phyloP scores from a whole-genome alignment of 2,329 filamentous ascomycete species.

The Bisporella sp. region DNA sequence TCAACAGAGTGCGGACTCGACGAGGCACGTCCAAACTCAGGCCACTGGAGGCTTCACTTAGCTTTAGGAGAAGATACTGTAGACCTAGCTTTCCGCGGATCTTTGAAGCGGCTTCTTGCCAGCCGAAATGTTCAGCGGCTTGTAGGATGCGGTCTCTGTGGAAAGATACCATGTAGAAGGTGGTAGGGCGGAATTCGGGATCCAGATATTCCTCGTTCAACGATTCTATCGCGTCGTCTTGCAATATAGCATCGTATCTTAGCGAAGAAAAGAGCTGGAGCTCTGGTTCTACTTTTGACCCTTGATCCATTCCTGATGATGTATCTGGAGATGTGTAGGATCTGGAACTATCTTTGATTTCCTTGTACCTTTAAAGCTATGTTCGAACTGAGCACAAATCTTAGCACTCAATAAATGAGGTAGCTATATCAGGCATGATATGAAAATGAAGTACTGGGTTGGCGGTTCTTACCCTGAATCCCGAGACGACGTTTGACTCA shows the following conservation, averaged over 20 bases:
- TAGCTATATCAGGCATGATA: too few relatives aligned
- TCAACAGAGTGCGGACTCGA: slow-evolving; percentile 50
- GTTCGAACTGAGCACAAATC: too few relatives aligned
- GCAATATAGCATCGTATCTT: slow-evolving; percentile 36
- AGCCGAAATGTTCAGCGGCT: slow-evolving; percentile 50
- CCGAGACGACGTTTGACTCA: too few relatives aligned
- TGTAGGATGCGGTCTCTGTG: slow-evolving; percentile 73
- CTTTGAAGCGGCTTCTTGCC: slow-evolving; percentile 37
- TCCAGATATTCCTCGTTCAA: slow-evolving; percentile 36
- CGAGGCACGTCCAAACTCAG: slow-evolving; percentile 31
- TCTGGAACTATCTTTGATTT: too few relatives aligned
- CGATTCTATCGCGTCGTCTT: slow-evolving; percentile 21
- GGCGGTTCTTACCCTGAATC: too few relatives aligned
- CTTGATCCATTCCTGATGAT: too few relatives aligned
- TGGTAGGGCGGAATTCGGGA: slow-evolving; percentile 34
- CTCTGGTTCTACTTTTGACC: neutral
- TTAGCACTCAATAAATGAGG: too few relatives aligned
- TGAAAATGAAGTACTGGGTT: too few relatives aligned
- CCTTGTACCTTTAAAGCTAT: too few relatives aligned
- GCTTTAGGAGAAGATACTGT: slow-evolving; percentile 31
- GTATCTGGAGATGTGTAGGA: too few relatives aligned
- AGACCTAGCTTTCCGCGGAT: slow-evolving; percentile 43
- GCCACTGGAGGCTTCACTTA: slow-evolving; percentile 25
- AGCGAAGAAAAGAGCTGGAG: neutral
- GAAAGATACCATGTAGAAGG: slow-evolving; percentile 71